Evolutionary conservation across 208 protist genomes (phyloP).

Genomic region (Porcisia deanei): DNA sequence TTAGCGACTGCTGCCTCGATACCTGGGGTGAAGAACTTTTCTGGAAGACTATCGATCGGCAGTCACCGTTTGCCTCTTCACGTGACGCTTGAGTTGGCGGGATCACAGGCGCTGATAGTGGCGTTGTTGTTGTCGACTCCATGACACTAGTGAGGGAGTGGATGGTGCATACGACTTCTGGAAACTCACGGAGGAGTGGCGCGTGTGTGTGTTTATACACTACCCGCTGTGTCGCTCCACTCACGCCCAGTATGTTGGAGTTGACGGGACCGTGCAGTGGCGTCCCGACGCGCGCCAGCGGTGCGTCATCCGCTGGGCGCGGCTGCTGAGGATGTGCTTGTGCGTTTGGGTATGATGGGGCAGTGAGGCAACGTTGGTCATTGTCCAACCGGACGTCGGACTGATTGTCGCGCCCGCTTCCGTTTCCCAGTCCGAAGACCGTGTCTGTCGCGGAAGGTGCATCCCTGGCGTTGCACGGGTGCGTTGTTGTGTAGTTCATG

Average conservation of each 20-base stretch:
- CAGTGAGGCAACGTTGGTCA: not conserved
- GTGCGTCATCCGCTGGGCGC: not conserved
- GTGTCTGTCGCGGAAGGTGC: not conserved
- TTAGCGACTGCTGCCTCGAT: not conserved
- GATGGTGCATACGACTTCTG: conserved; percentile 12
- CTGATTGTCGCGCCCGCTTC: not conserved
- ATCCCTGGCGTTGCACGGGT: not conserved
- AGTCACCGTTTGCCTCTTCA: not conserved
- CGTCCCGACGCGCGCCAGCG: not conserved
- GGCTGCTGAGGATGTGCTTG: not conserved
- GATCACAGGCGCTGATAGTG: not conserved
- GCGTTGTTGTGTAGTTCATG: conserved; percentile 2
- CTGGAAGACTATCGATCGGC: not conserved
- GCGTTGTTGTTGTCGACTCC: not conserved
- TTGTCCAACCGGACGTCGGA: not conserved
- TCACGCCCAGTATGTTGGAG: not conserved
- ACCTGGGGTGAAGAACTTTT: not conserved
- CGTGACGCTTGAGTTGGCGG: not conserved
- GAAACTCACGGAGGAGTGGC: not conserved
- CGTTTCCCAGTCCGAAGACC: not conserved
- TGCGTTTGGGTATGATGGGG: not conserved
- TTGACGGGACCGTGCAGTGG: not conserved
- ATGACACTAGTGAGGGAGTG: conserved; percentile 15
- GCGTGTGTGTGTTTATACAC: not conserved
- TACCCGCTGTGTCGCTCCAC: not conserved